Conservation (phyloP, 306 rosid species). For the Ormosia semicastrata region DNA sequence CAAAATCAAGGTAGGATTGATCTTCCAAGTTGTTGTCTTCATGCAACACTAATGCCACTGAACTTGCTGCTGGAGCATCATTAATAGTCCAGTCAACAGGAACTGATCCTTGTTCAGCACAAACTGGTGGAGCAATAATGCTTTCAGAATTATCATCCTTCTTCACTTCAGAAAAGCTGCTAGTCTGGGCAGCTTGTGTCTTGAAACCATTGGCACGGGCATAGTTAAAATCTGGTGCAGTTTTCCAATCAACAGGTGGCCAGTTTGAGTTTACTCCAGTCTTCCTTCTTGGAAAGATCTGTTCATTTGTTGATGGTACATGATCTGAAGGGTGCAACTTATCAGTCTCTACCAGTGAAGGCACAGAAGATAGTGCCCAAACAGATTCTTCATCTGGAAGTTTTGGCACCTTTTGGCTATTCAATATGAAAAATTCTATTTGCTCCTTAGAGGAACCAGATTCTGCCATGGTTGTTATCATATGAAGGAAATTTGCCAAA, state of each 20-base stretch:
- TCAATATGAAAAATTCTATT: slow-evolving; percentile 61
- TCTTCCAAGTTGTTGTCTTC: slow-evolving; percentile 39
- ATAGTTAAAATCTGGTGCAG: slow-evolving; percentile 76
- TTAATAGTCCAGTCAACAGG: slow-evolving; percentile 46
- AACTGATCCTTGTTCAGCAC: slow-evolving; percentile 43
- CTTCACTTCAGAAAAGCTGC: slow-evolving; percentile 23
- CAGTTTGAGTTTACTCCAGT: slow-evolving; percentile 42
- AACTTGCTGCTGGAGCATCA: slow-evolving; percentile 31
- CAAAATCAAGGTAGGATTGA: slow-evolving; percentile 26
- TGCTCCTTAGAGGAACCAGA: slow-evolving; percentile 70
- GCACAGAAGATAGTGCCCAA: slow-evolving; percentile 55
- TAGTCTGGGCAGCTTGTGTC: slow-evolving; percentile 46
- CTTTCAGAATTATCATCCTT: slow-evolving; percentile 40
- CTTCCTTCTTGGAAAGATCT: slow-evolving; percentile 49
- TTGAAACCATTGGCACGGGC: slow-evolving; percentile 59
- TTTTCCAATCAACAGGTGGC: slow-evolving; percentile 87
- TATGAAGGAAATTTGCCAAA: slow-evolving; percentile 87
- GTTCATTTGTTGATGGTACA: slow-evolving; percentile 36
- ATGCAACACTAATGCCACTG: slow-evolving; percentile 38
- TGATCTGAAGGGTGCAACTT: slow-evolving; percentile 24
- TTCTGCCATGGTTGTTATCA: slow-evolving; percentile 76
- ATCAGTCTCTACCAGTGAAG: slow-evolving; percentile 41
- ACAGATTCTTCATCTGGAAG: slow-evolving; percentile 74
- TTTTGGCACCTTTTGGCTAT: slow-evolving; percentile 64
- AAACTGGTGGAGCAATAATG: slow-evolving; percentile 17